These are phyloP conservation scores for Pneumocystis sp. DNA, from an alignment of 1,139 yeast species.

Conservation along the genomic window DNA sequence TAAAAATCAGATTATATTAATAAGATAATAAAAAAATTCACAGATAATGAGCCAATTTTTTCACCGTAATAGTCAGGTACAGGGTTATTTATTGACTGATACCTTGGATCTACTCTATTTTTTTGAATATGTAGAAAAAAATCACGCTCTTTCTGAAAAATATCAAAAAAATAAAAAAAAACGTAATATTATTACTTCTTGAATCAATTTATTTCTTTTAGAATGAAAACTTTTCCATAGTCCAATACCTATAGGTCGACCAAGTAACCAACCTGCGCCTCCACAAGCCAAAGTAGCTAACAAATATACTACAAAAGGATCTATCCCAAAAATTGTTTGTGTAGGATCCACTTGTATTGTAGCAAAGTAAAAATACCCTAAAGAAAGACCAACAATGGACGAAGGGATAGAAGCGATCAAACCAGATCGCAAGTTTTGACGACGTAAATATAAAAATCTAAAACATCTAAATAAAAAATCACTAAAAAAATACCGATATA, in stretches of 20 bases:
- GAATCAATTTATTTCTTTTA: slow-evolving; percentile 28
- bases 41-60: slow-evolving; percentile 50
- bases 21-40: background rate
- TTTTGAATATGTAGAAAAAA: slow-evolving; percentile 59
- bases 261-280: slow-evolving; percentile 62
- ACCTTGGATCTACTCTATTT: slow-evolving; percentile 86
- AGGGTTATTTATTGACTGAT: slow-evolving; percentile 83
- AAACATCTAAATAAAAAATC: background rate
- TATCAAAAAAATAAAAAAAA: background rate
- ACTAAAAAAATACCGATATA: background rate
- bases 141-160: slow-evolving; percentile 42
- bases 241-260: slow-evolving; percentile 67
- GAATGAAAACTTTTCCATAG: slow-evolving; percentile 38
- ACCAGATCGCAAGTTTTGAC: slow-evolving; percentile 58
- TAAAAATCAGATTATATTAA: slow-evolving; percentile 21
- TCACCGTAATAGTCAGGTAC: slow-evolving; percentile 98
- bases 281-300: slow-evolving; percentile 57
- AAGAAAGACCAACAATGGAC: slow-evolving; percentile 50
- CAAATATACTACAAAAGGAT: slow-evolving; percentile 63
- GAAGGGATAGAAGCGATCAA: slow-evolving; percentile 52
- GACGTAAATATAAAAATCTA: slow-evolving; percentile 52
- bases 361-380: slow-evolving; percentile 64
- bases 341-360: slow-evolving; percentile 65
- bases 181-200: slow-evolving; percentile 7
- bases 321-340: slow-evolving; percentile 68